These are phyloP conservation scores for Saccharomycopsis fodiens DNA, from an alignment of 805 yeast genomes.

Conservation along the genomic window DNA sequence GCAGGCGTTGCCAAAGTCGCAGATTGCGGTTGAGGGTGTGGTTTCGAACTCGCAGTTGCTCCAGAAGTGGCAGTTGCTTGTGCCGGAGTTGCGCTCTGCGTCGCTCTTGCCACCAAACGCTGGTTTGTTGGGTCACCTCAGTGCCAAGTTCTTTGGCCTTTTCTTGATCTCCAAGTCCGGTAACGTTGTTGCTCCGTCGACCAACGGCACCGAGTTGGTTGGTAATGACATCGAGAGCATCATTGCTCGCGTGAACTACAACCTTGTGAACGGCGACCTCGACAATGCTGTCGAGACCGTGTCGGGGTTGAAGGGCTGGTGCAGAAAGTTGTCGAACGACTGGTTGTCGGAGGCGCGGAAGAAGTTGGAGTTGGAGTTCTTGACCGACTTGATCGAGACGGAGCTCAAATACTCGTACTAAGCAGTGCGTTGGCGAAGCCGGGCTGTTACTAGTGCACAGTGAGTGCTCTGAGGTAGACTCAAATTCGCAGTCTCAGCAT, in stretches of 20 bases:
- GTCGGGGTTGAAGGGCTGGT: constrained; percentile 85
- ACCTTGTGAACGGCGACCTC: constrained; percentile 66
- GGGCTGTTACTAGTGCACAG: no score
- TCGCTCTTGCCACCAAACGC: constrained; percentile 91
- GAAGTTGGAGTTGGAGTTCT: constrained; percentile 80
- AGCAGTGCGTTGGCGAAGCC: no score
- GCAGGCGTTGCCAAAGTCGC: constrained; percentile 38
- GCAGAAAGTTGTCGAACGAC: constrained; percentile 80
- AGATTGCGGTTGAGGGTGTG: constrained; percentile 44
- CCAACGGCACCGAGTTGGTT: constrained; percentile 21
- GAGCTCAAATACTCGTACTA: constrained; percentile 46
- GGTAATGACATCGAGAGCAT: constrained; percentile 87
- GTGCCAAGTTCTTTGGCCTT: constrained; percentile 70
- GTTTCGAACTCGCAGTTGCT: constrained; percentile 71
- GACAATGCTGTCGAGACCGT: constrained; percentile 91
- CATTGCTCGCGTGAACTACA: constrained; percentile 74
- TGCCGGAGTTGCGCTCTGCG: constrained; percentile 82
- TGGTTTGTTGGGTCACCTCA: constrained; percentile 85
- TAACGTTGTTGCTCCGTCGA: constrained; percentile 34
- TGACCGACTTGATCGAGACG: constrained; percentile 59
- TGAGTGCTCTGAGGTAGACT: no score
- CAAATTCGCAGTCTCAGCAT: no score
- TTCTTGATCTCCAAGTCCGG: constrained; percentile 76
- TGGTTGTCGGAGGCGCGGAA: constrained; percentile 89
- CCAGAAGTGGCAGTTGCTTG: constrained; percentile 70